Conservation (phyloP, 2,329 filamentous ascomycete genomes). For the Penicillium polonicum region DNA sequence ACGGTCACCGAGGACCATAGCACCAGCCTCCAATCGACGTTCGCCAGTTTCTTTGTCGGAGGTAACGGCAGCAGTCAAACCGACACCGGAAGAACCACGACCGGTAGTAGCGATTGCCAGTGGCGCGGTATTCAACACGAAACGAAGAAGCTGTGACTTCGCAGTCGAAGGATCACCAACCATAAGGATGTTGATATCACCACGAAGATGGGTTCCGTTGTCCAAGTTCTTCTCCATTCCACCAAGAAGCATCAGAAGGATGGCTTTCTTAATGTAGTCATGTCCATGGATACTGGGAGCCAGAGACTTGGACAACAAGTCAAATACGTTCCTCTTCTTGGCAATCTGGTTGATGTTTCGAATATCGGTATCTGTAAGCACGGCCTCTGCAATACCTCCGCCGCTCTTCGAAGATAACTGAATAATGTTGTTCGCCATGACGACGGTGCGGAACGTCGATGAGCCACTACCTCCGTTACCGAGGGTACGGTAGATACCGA, state of each 20-base stretch:
- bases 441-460: conserved; percentile 89
- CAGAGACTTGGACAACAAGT: conserved; percentile 87
- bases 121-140: conserved; percentile 94
- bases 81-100: conserved; percentile 92
- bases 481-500: conserved; percentile 92
- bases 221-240: conserved; percentile 98
- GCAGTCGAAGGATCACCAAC: conserved; percentile 97
- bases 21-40: conserved; percentile 88
- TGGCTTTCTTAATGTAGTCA: conserved; percentile 96
- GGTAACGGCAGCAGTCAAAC: conserved; percentile 94
- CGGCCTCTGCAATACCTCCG: conserved; percentile 85
- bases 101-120: conserved; percentile 96
- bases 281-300: conserved; percentile 97
- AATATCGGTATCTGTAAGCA: conserved; percentile 94
- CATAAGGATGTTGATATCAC: conserved; percentile 99
- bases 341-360: conserved; percentile 97
- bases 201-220: conserved; percentile 94
- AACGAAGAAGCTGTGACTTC: conserved; percentile 95
- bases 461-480: conserved; percentile 89
- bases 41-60: conserved; percentile 97
- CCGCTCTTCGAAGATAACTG: conserved; percentile 94
- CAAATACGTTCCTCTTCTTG: conserved; percentile 91
- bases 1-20: conserved; percentile 96
- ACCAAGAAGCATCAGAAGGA: conserved; percentile 88
- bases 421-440: conserved; percentile 93